phyloP scores from a whole-genome alignment of 768 basidiomycete genomes.

The Sistotremastrum suecicum region DNA sequence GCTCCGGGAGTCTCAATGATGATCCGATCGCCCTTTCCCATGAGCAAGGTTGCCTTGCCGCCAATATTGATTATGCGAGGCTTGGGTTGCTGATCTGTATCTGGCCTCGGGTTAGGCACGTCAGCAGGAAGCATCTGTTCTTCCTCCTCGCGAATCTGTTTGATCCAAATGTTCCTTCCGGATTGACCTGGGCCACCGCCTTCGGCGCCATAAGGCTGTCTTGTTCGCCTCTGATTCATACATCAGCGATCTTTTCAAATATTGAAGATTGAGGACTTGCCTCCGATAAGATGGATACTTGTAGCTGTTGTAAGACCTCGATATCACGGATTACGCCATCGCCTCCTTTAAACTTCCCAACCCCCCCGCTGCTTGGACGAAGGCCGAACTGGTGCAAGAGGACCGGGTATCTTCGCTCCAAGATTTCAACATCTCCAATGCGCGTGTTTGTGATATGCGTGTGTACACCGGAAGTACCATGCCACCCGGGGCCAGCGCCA shows the following conservation, averaged over 20 bases:
- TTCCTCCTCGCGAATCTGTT: too few relatives aligned
- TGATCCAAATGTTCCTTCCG: slow-evolving; percentile 80
- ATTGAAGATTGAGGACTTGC: slow-evolving; percentile 21
- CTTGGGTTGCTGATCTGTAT: not conserved
- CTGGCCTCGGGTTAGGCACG: slow-evolving; percentile 10
- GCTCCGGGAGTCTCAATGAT: slow-evolving; percentile 83
- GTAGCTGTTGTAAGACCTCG: slow-evolving; percentile 67
- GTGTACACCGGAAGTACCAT: slow-evolving; percentile 88
- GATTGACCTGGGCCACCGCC: slow-evolving; percentile 59
- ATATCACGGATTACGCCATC: slow-evolving; percentile 77
- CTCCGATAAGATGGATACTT: slow-evolving; percentile 83
- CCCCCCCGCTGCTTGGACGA: slow-evolving; percentile 53
- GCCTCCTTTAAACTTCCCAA: slow-evolving; percentile 63
- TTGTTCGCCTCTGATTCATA: slow-evolving; percentile 51
- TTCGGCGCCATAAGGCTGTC: slow-evolving; percentile 76
- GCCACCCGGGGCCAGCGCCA: slow-evolving; percentile 80
- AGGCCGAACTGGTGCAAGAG: slow-evolving; percentile 73
- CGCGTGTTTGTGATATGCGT: slow-evolving; percentile 90
- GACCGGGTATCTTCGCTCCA: slow-evolving; percentile 90
- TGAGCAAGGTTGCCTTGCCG: slow-evolving; percentile 74
- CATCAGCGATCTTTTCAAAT: slow-evolving; percentile 4
- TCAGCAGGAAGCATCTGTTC: slow-evolving; percentile 3
- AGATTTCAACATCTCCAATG: slow-evolving; percentile 86
- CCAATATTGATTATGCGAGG: slow-evolving; percentile 71
- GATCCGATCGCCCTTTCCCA: slow-evolving; percentile 77